These are phyloP conservation scores for Leccinum uliginosum DNA, from an alignment of 768 basidiomycete species.

Conservation along the genomic window DNA sequence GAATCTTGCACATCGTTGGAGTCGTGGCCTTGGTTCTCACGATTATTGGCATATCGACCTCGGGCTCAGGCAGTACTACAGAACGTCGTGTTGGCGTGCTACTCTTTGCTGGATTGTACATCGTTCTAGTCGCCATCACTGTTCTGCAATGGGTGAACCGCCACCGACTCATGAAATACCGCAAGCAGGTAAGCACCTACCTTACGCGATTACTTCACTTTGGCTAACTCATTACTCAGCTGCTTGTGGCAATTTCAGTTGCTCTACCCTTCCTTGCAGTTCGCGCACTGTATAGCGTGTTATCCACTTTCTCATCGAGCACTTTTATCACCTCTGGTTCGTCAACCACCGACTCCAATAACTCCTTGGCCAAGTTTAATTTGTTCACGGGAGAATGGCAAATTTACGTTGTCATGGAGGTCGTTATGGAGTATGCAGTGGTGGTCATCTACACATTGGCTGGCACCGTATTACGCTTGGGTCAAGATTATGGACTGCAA, in stretches of 20 bases:
- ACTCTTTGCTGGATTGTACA: slow-evolving; percentile 34
- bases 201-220: slow-evolving; percentile 1
- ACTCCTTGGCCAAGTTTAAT: slow-evolving; percentile 50
- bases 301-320: slow-evolving; percentile 49
- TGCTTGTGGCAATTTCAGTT: slow-evolving; percentile 49
- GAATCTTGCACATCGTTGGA: slow-evolving; percentile 29
- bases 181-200: slow-evolving; percentile 31
- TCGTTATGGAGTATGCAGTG: slow-evolving; percentile 56
- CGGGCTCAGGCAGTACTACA: slow-evolving; percentile 12
- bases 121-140: slow-evolving; percentile 43
- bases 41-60: slow-evolving; percentile 30
- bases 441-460: slow-evolving; percentile 39
- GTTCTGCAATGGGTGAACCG: slow-evolving; percentile 52
- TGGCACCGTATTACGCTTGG: slow-evolving; percentile 26
- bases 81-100: slow-evolving; percentile 33
- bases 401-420: slow-evolving; percentile 53
- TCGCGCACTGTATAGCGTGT: slow-evolving; percentile 43
- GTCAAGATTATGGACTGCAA: slow-evolving; percentile 30
- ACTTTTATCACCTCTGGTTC: slow-evolving; percentile 34
- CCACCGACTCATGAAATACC: slow-evolving; percentile 27
- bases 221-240: slow-evolving; percentile 33
- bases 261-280: slow-evolving; percentile 61
- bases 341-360: slow-evolving; percentile 16
- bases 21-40: slow-evolving; percentile 27
- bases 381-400: slow-evolving; percentile 54